Evolutionary conservation across 2,329 filamentous ascomycete genomes (phyloP), one percentile per base, ranked within the genome.

Genomic region (Calonectria pseudoturangicola): DNA sequence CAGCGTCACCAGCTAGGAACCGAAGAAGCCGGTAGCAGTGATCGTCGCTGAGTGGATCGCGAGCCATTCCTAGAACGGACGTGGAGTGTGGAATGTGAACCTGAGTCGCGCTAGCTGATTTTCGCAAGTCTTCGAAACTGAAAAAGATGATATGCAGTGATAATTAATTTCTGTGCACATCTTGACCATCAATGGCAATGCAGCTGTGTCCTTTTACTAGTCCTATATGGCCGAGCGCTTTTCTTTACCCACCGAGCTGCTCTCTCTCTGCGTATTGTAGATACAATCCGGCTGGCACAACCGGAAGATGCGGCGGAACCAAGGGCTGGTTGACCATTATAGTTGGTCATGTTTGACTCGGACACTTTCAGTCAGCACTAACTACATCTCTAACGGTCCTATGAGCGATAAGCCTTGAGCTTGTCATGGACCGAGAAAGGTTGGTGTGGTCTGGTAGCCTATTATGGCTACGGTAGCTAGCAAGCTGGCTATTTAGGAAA

Each of bases 331-430:
- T 36, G 7, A 16, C 21, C 15, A 41, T n/a, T 39, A 39, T 41
- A 54, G 43, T 50, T 62, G 43, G 41, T 48, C 48, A 47, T 66
- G 51, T 70, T 78, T 76, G 76, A 78, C 72, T 79, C 76, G 68
- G 74, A 69, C 51, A 43, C 39, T 63, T 63, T 27, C 16, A 43
- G 18, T 27, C 16, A 43, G 18, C 43, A 62, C 50, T 41, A 54
- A 45, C 50, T 48, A 30, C 50, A 77, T 48, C 30, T 50, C 54
- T 41, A 63, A 45, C 39, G 27, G 58, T 33, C 58, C 39, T 63
- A 63, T 36, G 39, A 4, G 36, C 51, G 56, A 63, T 48, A 41
- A 41, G 33, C 33, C 33, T 41, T 12, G 25, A 47, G 16, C 63
- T 27, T 60, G 36, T 27, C 36, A 27, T 60, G 33, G 36, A n/a